phyloP scores from a whole-genome alignment of 768 basidiomycete genomes.

The Phallus indusiatus region DNA sequence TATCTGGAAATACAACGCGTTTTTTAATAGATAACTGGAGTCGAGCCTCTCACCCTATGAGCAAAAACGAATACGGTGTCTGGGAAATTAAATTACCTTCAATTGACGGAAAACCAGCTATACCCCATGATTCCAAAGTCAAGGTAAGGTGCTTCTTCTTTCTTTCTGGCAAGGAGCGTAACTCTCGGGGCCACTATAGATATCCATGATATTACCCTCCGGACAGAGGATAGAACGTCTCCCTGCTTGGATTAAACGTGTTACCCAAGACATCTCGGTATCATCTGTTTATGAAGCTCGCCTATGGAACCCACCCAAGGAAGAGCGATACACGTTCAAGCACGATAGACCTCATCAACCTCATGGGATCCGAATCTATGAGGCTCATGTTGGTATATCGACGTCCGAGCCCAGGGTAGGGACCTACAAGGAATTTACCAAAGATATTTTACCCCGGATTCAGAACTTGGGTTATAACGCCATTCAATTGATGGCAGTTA shows the following conservation, averaged over 20 bases:
- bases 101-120: constrained; percentile 61
- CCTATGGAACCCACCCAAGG: constrained; percentile 93
- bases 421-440: constrained; percentile 92
- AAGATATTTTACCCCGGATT: constrained; percentile 77
- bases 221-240: constrained; percentile 83
- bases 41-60: constrained; percentile 79
- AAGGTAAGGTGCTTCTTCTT: constrained; percentile 53
- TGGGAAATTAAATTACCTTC: constrained; percentile 82
- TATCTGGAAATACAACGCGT: not conserved
- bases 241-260: constrained; percentile 90
- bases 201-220: constrained; percentile 79
- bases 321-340: constrained; percentile 73
- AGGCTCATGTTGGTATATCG: constrained; percentile 97
- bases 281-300: constrained; percentile 93
- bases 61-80: constrained; percentile 72
- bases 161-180: not conserved
- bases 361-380: constrained; percentile 73
- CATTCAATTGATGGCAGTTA: constrained; percentile 97
- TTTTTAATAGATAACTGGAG: constrained; percentile 69
- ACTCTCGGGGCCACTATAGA: constrained; percentile 34
- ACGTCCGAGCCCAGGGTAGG: constrained; percentile 81
- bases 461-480: constrained; percentile 89
- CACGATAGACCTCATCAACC: constrained; percentile 62
- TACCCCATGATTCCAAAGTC: constrained; percentile 91
- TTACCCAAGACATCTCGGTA: constrained; percentile 84